These are phyloP conservation scores for Backusella tuberculispora DNA, from an alignment of 192 early-diverging fungal genomes.

Conservation along the genomic window DNA sequence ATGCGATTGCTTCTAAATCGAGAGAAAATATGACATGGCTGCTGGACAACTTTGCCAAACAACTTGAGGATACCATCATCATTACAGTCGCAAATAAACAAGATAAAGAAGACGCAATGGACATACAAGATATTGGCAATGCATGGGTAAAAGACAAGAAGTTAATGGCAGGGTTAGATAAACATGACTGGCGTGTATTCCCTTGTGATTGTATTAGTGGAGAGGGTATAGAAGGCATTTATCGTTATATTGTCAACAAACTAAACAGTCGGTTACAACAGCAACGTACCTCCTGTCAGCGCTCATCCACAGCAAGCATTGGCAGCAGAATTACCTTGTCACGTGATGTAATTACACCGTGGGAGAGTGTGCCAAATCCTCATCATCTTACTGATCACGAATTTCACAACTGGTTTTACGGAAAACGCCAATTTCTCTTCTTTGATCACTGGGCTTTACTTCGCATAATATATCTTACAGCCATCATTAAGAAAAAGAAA, in stretches of 20 bases:
- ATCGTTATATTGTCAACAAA: slow-evolving; percentile 31
- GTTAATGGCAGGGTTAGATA: slow-evolving; percentile 20
- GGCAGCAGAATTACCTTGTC: slow-evolving; percentile 7
- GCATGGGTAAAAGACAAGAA: slow-evolving; percentile 30
- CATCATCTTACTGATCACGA: slow-evolving; percentile 33
- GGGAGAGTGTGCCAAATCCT: slow-evolving; percentile 40
- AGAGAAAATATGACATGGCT: slow-evolving; percentile 36
- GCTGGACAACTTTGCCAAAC: slow-evolving; percentile 21
- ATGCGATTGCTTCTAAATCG: slow-evolving; percentile 18
- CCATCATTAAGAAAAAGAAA: slow-evolving; percentile 19
- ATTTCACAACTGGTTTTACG: slow-evolving; percentile 29
- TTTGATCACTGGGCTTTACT: slow-evolving; percentile 36
- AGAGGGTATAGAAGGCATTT: slow-evolving; percentile 23
- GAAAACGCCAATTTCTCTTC: slow-evolving; percentile 26
- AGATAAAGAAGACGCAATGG: slow-evolving; percentile 22
- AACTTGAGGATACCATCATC: slow-evolving; percentile 28
- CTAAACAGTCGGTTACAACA: not conserved
- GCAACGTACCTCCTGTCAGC: slow-evolving; percentile 13
- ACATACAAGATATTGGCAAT: slow-evolving; percentile 36
- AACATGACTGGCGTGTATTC: slow-evolving; percentile 40
- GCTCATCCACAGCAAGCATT: not conserved
- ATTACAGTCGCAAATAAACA: slow-evolving; percentile 40
- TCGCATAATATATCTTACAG: slow-evolving; percentile 30
- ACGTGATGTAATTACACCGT: slow-evolving; percentile 24
- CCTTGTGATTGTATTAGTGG: slow-evolving; percentile 25